Percentiles rank a stretch among this genome's conserved stretches.
Conservation (phyloP, 2,329 filamentous ascomycete species). For the Colletotrichum kahawae region DNA sequence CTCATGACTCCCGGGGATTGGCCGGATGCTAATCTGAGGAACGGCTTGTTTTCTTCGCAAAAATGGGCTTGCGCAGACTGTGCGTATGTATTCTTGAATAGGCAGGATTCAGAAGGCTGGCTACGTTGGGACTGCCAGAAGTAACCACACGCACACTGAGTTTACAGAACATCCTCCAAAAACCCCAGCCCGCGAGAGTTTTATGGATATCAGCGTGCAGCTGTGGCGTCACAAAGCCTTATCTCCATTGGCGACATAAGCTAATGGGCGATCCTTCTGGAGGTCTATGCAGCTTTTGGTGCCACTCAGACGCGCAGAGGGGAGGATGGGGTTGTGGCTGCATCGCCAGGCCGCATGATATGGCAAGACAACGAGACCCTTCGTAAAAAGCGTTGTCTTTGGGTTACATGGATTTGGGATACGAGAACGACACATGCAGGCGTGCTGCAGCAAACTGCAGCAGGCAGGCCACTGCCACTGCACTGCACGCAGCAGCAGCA, state of each 20-base stretch:
- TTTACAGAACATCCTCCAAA: neutral
- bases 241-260: neutral
- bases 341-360: conserved; percentile 11
- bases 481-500: neutral
- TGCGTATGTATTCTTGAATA: neutral
- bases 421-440: conserved; percentile 16
- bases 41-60: neutral
- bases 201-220: neutral
- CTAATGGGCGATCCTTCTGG: neutral
- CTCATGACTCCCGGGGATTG: neutral
- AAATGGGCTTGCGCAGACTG: neutral
- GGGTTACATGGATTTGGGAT: conserved; percentile 13
- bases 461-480: neutral
- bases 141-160: neutral
- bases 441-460: conserved; percentile 8
- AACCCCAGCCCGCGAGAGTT: neutral
- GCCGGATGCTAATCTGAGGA: neutral
- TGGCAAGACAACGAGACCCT: neutral
- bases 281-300: neutral
- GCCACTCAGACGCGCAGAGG: neutral
- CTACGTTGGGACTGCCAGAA: neutral
- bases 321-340: neutral
- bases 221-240: neutral
- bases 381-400: conserved; percentile 1
- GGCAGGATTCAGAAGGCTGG: neutral